Base-by-base conservation (phyloP, 208 protist genomes). In the Acanthamoeba royreba region DNA sequence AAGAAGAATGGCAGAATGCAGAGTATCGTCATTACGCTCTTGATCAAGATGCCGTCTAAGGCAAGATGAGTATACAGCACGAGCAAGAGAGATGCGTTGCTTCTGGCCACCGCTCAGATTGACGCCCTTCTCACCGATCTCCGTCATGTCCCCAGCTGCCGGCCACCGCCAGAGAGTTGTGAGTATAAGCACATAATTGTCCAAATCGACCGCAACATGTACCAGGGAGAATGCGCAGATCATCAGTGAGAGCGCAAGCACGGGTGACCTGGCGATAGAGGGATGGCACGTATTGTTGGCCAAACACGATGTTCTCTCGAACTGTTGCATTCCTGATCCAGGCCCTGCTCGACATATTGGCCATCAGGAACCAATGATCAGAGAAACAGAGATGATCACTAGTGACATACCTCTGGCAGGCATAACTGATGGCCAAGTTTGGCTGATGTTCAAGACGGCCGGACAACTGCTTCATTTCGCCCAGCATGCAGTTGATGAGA, bases 261-360 rank as follows among this genome's bases (percentile, higher is more conserved):
- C 53, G 47, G 19, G 40, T 69, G 52, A 90, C 83, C 2, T 90
- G 74, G 13, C 94, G 25, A n/a, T 98, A 99, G 95, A 98, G 97
- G 13, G 53, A 35, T 1, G 69, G 2, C 40, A 96, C 93, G n/a
- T 90, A 90, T 3, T 92, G 63, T 89, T 81, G 91, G 49, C 97
- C 96, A 45, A 98, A 97, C 49, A 97, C 74, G 87, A 99, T 98
- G 95, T 99, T 99, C 47, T 98, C 98, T n/a, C 98, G 96, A 13
- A 99, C 87, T 35, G 98, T 98, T 35, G 96, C 97, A 89, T 97
- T 97, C 38, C 97, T 94, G 77, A 99, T 96, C 97, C 98, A 99
- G 42, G 98, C 97, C 69, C 97, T 58, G 13, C 13, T n/a, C 22
- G 13, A 58, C 49, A 22, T 58, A 58, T 13, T 58, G 22, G 13